A percentile compares a stretch with the other conserved stretches of the same genome.
These are phyloP conservation scores for Evernia prunastri DNA, from an alignment of 495 filamentous ascomycete species.

Conservation along the genomic window DNA sequence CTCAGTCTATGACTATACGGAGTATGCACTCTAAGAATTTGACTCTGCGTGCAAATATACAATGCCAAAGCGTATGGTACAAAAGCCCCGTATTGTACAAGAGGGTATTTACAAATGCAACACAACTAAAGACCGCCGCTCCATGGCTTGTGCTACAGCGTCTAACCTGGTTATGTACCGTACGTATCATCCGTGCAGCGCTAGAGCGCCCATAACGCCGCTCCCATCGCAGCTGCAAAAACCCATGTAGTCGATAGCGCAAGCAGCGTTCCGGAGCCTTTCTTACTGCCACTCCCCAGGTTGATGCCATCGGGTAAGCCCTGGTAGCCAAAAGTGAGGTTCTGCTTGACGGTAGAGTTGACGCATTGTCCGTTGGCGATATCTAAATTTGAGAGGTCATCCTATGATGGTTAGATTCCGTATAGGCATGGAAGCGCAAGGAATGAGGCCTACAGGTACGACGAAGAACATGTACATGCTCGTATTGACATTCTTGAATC, in stretches of 20 bases:
- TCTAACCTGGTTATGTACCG: not conserved
- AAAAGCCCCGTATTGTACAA: not conserved
- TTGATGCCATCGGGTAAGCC: constrained; percentile 44
- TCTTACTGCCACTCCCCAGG: constrained; percentile 12
- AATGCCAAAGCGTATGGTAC: not conserved
- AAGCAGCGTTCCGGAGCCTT: constrained; percentile 11
- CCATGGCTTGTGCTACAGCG: not conserved
- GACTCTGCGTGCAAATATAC: not conserved
- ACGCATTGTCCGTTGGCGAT: constrained; percentile 63
- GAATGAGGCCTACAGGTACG: constrained; percentile 36
- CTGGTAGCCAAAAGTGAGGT: constrained; percentile 63
- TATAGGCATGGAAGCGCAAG: not conserved
- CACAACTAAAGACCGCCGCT: not conserved
- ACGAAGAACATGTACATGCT: constrained; percentile 72
- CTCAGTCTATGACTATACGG: not conserved
- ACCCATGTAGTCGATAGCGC: constrained; percentile 9
- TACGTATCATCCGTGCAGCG: not conserved
- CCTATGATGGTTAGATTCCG: constrained; percentile 26
- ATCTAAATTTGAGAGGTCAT: constrained; percentile 62
- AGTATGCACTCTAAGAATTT: no score
- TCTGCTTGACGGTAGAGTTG: constrained; percentile 56
- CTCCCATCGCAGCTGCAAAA: constrained; percentile 12
- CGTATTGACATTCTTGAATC: constrained; percentile 58
- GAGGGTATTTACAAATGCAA: not conserved
- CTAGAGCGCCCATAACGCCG: constrained; percentile 13